phyloP scores from a whole-genome alignment of 129 eudicot genomes.

The Centrapalus pauciflorus region DNA sequence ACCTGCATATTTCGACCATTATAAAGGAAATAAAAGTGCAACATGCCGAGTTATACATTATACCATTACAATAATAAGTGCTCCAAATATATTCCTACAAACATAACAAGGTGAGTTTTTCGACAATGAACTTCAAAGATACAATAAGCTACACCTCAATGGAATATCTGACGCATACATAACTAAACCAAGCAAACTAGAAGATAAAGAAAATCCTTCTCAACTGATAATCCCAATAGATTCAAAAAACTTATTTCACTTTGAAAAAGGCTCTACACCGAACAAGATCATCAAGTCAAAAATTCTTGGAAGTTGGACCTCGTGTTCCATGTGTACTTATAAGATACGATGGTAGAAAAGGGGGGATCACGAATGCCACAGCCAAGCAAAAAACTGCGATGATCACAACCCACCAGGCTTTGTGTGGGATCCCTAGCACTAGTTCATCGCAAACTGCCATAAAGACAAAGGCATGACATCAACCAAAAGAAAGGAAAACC shows the following conservation, averaged over 20 bases:
- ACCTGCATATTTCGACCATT: no score
- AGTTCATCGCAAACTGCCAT: conserved; percentile 92
- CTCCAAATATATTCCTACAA: no score
- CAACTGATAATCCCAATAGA: background rate
- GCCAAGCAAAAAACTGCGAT: conserved; percentile 59
- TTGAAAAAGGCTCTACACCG: background rate
- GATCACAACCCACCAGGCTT: conserved; percentile 80
- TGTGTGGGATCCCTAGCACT: conserved; percentile 66
- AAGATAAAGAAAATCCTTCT: no score
- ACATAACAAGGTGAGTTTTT: no score
- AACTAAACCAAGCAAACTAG: no score
- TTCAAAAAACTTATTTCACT: background rate
- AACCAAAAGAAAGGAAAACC: background rate
- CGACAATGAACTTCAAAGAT: no score
- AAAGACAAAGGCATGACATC: background rate
- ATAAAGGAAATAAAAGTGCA: no score
- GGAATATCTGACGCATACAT: no score
- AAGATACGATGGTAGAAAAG: conserved; percentile 52
- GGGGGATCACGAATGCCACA: conserved; percentile 61
- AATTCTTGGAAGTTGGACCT: conserved; percentile 39
- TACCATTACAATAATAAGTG: no score
- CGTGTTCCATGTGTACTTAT: conserved; percentile 27
- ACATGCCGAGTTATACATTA: no score
- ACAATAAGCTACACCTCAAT: no score
- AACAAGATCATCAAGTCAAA: conserved; percentile 26